Evolutionary conservation across 2,329 filamentous ascomycete genomes (phyloP), one percentile per base, ranked within the genome.

Genomic region (Curvularia eragrostidis): DNA sequence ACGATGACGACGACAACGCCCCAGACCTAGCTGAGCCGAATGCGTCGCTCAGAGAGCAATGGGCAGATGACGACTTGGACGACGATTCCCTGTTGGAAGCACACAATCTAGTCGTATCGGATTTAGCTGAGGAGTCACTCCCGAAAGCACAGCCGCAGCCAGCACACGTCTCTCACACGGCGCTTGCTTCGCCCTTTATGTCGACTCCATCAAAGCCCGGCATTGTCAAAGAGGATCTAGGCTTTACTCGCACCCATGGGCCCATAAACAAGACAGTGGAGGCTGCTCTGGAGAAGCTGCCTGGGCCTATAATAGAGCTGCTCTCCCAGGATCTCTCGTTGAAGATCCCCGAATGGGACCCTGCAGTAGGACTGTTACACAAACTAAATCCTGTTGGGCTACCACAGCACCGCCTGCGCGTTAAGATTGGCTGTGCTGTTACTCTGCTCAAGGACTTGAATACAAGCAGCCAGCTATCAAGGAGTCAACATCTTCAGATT

Each of bases 391-490:
- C 73, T 3, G n/a, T 61, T 12, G 70, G 68, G 1, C 46, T 77
- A 3, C 74, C 74, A 7, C 72, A 69, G 5, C 74, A 77, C 58
- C 67, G 74, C 12, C 59, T 77, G 24, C 69, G 73, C 1, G 28
- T 77, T 54, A 77, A 76, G 54, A 54, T 71, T 19, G 74, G 73
- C 7, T 75, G 73, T 48, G 52, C 67, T n/a, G 68, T 75, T 0
- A 58, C 56, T 1, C 59, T 75, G 6, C 64, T 77, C 1, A 62
- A 65, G 41, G 69, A 74, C 24, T 53, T 74, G 1, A 67, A 71
- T 7, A 65, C 59, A 15, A 72, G 66, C 53, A 74, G 66, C 19
- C 68, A 70, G 54, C 51, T 74, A 34, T 72, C 70, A n/a, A 75
- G 65, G 52, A 70, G 67, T 50, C 72, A 72, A 49, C 71, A 72